A percentile compares a stretch with the other conserved stretches of the same genome.
Conservation (phyloP, 192 early-diverging fungal genomes). For the Coemansia sp. region DNA sequence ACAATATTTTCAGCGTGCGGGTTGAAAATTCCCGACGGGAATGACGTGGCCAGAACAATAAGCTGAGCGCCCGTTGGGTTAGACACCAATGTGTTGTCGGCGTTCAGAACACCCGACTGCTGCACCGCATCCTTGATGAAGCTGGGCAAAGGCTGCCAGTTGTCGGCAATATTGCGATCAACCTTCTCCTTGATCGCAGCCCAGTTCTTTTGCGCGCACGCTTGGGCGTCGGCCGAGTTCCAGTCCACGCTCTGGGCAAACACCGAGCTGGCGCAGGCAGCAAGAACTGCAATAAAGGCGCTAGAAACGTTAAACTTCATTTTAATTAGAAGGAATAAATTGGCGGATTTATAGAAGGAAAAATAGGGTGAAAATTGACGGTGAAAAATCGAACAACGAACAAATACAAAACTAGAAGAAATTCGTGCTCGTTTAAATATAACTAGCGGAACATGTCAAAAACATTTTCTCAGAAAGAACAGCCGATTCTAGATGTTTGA, state of each 20-base stretch:
- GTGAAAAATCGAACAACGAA: not conserved
- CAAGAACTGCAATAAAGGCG: slow-evolving; percentile 10
- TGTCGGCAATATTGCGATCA: slow-evolving; percentile 12
- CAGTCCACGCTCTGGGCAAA: slow-evolving; percentile 26
- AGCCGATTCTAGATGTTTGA: not conserved
- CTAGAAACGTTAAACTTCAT: slow-evolving; percentile 35
- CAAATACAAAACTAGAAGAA: not conserved
- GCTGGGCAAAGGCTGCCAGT: slow-evolving; percentile 25
- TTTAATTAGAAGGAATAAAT: not conserved
- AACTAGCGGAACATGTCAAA: not conserved
- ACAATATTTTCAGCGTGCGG: slow-evolving; percentile 35
- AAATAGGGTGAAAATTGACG: not conserved
- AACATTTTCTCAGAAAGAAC: not conserved
- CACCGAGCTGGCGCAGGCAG: slow-evolving; percentile 11
- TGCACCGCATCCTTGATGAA: slow-evolving; percentile 11
- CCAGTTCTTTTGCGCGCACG: slow-evolving; percentile 29
- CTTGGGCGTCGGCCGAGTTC: slow-evolving; percentile 12
- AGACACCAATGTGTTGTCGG: slow-evolving; percentile 16
- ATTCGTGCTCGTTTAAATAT: not conserved
- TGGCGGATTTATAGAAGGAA: not conserved
- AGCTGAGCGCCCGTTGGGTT: slow-evolving; percentile 24
- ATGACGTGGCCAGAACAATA: slow-evolving; percentile 1
- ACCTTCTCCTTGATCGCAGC: slow-evolving; percentile 24
- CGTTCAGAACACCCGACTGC: slow-evolving; percentile 9
- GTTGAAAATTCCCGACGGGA: slow-evolving; percentile 31